Evolutionary conservation across 257 asterid genomes (phyloP), one percentile per base, ranked within the genome.

Genomic region (Gentiana straminea): DNA sequence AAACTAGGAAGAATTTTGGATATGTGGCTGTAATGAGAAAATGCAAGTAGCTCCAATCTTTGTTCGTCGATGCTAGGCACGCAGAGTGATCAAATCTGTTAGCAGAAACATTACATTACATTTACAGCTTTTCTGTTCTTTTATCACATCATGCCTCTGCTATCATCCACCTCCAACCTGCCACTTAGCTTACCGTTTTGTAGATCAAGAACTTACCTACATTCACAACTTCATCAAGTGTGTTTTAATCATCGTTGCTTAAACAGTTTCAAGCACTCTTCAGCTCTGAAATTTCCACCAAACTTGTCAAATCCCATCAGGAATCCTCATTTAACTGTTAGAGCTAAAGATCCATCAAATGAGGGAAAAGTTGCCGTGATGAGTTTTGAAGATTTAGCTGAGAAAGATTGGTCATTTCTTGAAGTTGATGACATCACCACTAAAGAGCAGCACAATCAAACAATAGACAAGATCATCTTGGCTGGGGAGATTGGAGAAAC

Each of bases 341-440:
- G 57, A 55, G 66, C 79, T 52, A 12, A 73, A 49, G 54, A 48
- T 55, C 59, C 82, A 65, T 71, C 72, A 13, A 49, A 67, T 56
- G 80, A 78, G 33, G 97, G 72, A 55, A 52, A 72, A 2, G 70
- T 66, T 69, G 65, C 84, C 35, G 77, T 57, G 36, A 63, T 81
- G 48, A 59, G 70, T 58, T 74, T 84, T 54, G 94, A 84, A 71
- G 94, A 82, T 60, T 57, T 79, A 45, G 73, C 77, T 68, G 87
- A 80, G 63, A 88, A 84, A 61, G 88, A 88, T 68, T 84, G 93
- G 90, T 79, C 96, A 7, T 79, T 88, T 74, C 89, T 88, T 56
- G 96, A 90, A 7, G 39, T 38, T 4, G 77, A 71, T 13, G 64
- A 70, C 45, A 48, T 61, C 41, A 64, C 65, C 65, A 65, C 74